Base-by-base conservation (phyloP, 208 protist genomes). In the Acanthamoeba healyi region DNA sequence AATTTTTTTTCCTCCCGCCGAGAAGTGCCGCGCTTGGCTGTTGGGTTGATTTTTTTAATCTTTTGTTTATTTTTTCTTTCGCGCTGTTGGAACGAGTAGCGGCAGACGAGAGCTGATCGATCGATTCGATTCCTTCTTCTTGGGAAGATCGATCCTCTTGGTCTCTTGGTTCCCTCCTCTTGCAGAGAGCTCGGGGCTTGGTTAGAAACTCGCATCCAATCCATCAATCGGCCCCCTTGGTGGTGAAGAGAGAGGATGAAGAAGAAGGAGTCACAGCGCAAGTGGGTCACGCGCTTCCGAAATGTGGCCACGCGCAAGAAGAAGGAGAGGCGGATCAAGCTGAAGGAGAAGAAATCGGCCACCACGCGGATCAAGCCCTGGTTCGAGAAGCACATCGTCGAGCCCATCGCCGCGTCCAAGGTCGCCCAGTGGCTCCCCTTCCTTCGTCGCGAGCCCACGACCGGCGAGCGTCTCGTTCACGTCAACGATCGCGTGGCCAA, bases 261-360 rank as follows among this genome's bases (percentile, higher is more conserved):
- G 36, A 79, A 46, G 70, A 79, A 79, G 10, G n/a, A 36, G 10
- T 44, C n/a, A 42, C 70, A 79, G 70, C 29, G 70, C 36, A 79
- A 79, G 70, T 79, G 70, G 70, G 70, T 87, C 44, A 87, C 79
- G 22, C 79, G 79, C 79, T 87, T 87, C 79, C 36, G 79, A 54
- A 61, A 61, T 34, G 46, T 61, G 29, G 46, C 49, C 26, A 63
- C 79, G 6, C 40, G 40, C 5, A 54, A 61, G 46, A 87, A 87
- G 79, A 87, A 87, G 79, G 79, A 87, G 29, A n/a, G 79, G 29
- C 6, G n/a, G 79, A 87, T 63, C 46, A 87, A 87, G 36, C 79
- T 61, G 7, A 87, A 87, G 79, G 49, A 87, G 44, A 54, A 63
- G 46, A 87, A 87, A 34, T 61, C 46, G 17, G 79, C 49, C 42